These are phyloP conservation scores for Fusarium virguliforme DNA, from an alignment of 2,329 filamentous ascomycete species.

Conservation along the genomic window DNA sequence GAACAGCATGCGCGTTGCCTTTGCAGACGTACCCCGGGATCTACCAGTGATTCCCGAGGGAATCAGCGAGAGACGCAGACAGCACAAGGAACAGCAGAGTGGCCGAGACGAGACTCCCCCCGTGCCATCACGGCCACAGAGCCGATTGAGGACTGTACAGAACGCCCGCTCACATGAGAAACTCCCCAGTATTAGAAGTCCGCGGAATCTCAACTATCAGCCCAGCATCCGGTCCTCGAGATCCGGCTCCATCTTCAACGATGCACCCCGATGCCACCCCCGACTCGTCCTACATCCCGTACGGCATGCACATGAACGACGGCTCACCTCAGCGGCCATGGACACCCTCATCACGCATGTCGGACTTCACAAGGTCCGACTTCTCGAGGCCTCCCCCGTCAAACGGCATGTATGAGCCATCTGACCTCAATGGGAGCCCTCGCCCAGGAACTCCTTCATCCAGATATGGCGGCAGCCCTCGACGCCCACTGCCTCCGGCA, in stretches of 20 bases:
- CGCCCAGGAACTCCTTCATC: slow-evolving; percentile 92
- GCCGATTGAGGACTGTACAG: slow-evolving; percentile 44
- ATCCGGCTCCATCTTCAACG: slow-evolving; percentile 68
- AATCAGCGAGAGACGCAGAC: slow-evolving; percentile 59
- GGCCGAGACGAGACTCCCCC: slow-evolving; percentile 40
- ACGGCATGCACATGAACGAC: slow-evolving; percentile 60
- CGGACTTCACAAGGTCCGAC: slow-evolving; percentile 65
- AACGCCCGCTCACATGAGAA: slow-evolving; percentile 60
- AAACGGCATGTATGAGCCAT: slow-evolving; percentile 84
- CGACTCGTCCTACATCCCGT: slow-evolving; percentile 75
- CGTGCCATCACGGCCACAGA: slow-evolving; percentile 35
- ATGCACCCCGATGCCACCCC: slow-evolving; percentile 73
- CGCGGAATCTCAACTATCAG: slow-evolving; percentile 64
- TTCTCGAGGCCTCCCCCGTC: slow-evolving; percentile 77
- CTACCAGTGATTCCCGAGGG: slow-evolving; percentile 70
- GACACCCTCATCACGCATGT: slow-evolving; percentile 67
- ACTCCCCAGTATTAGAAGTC: slow-evolving; percentile 61
- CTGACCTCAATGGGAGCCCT: slow-evolving; percentile 90
- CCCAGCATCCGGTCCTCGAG: slow-evolving; percentile 67
- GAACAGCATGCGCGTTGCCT: slow-evolving; percentile 51
- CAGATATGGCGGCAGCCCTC: slow-evolving; percentile 88
- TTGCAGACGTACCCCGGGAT: slow-evolving; percentile 56
- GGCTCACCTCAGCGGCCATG: slow-evolving; percentile 71
- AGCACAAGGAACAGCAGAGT: slow-evolving; percentile 51
- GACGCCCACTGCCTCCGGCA: slow-evolving; percentile 88